phyloP scores from a whole-genome alignment of 2,329 filamentous ascomycete species.

The Alternaria rosae region DNA sequence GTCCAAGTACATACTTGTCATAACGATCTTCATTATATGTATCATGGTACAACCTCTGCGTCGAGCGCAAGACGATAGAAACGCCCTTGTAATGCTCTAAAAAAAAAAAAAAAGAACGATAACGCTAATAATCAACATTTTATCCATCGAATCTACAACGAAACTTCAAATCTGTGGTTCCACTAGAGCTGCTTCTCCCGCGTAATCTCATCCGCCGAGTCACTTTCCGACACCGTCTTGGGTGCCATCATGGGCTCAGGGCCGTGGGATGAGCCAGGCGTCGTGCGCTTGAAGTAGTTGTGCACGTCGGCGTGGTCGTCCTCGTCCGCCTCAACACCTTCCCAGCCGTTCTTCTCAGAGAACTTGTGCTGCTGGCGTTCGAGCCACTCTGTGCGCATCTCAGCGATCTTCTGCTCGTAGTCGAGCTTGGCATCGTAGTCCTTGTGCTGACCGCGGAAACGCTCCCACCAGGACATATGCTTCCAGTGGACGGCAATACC shows the following conservation, averaged over 20 bases:
- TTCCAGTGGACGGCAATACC: slow-evolving; percentile 89
- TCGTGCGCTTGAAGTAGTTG: slow-evolving; percentile 45
- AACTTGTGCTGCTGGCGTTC: slow-evolving; percentile 63
- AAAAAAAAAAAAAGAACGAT: not conserved
- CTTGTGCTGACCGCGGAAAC: slow-evolving; percentile 78
- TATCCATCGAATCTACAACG: not conserved
- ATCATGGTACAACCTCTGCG: not conserved
- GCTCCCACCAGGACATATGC: slow-evolving; percentile 90
- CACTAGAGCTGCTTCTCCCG: slow-evolving; percentile 13
- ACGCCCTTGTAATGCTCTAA: slow-evolving; percentile 6
- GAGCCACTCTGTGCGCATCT: slow-evolving; percentile 70
- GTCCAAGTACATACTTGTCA: not conserved
- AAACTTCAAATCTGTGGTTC: not conserved
- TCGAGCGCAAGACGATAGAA: not conserved
- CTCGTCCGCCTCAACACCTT: slow-evolving; percentile 39
- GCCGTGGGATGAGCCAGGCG: slow-evolving; percentile 14
- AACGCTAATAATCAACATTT: slow-evolving; percentile 3
- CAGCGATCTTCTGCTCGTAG: slow-evolving; percentile 82
- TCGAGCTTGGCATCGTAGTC: slow-evolving; percentile 77
- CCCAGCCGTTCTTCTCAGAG: slow-evolving; percentile 39
- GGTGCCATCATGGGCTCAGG: slow-evolving; percentile 29
- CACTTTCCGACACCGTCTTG: slow-evolving; percentile 20
- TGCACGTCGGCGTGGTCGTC: slow-evolving; percentile 41
- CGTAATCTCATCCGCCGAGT: slow-evolving; percentile 19
- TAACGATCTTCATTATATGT: not conserved